A percentile compares a stretch with the other conserved stretches of the same genome.
phyloP scores from a whole-genome alignment of 2,329 filamentous ascomycete species.

The Aspergillus fructus region DNA sequence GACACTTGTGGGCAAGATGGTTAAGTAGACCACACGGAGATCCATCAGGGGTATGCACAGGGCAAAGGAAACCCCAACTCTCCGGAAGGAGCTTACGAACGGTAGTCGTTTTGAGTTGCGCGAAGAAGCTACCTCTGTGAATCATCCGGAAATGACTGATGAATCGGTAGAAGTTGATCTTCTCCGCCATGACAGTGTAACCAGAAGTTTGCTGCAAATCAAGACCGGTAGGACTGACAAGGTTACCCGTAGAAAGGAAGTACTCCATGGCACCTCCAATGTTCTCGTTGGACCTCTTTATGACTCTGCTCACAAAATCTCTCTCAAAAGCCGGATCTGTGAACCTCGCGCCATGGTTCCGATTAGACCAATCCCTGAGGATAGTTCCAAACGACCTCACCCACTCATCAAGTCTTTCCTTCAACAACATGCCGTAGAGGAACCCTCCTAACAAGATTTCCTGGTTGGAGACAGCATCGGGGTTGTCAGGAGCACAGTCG shows the following conservation, averaged over 20 bases:
- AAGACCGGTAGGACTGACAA: conserved; percentile 85
- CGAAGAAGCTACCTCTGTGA: conserved; percentile 98
- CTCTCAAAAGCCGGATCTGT: conserved; percentile 73
- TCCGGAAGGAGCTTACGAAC: conserved; percentile 94
- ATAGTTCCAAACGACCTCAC: conserved; percentile 62
- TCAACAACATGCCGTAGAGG: conserved; percentile 91
- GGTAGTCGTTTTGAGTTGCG: conserved; percentile 93
- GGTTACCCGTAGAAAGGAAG: conserved; percentile 92
- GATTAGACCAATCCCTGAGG: conserved; percentile 56
- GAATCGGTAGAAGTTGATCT: conserved; percentile 98
- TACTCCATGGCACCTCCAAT: conserved; percentile 86
- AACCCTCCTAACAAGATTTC: conserved; percentile 92
- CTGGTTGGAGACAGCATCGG: conserved; percentile 94
- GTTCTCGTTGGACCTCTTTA: conserved; percentile 82
- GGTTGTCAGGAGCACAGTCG: conserved; percentile 91
- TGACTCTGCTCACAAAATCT: conserved; percentile 76
- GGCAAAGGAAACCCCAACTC: conserved; percentile 97
- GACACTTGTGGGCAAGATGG: conserved; percentile 92
- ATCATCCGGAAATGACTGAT: conserved; percentile 99
- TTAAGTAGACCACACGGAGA: conserved; percentile 91
- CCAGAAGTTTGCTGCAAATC: conserved; percentile 94
- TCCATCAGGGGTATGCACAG: conserved; percentile 96
- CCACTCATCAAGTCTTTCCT: conserved; percentile 91
- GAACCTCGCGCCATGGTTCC: conserved; percentile 59
- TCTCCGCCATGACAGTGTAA: conserved; percentile 95